A percentile compares a stretch with the other conserved stretches of the same genome.
Evolutionary conservation across 1,284 basidiomycete genomes (phyloP).

Genomic region (Austropuccinia psidii): DNA sequence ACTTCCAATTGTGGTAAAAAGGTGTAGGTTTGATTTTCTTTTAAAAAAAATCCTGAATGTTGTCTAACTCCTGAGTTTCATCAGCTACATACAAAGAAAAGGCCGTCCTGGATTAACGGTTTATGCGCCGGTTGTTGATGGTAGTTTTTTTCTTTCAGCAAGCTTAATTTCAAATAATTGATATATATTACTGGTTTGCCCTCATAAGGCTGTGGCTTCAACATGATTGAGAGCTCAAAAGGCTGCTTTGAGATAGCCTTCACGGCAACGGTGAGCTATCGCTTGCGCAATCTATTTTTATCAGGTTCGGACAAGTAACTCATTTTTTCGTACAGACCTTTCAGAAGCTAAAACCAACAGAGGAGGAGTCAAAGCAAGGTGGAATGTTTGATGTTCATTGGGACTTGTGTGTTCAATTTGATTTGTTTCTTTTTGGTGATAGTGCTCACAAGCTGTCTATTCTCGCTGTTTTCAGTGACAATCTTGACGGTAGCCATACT

Average conservation of each 20-base stretch:
- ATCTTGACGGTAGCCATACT: not conserved
- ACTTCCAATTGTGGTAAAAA: slow-evolving; percentile 20
- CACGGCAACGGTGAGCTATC: not conserved
- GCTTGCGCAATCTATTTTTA: not conserved
- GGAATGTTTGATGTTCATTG: not conserved
- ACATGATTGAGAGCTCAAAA: not conserved
- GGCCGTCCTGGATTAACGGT: not conserved
- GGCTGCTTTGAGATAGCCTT: not conserved
- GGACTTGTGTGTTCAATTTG: not conserved
- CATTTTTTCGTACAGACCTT: not conserved
- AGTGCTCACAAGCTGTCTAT: too few species aligned
- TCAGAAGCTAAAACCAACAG: not conserved
- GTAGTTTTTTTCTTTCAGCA: not conserved
- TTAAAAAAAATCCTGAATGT: not conserved
- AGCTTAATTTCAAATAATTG: not conserved
- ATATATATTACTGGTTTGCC: not conserved
- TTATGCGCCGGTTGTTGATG: not conserved
- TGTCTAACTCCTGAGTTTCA: not conserved
- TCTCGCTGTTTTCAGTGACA: not conserved
- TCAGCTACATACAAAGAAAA: not conserved
- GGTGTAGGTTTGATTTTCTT: not conserved
- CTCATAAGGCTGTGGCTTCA: not conserved
- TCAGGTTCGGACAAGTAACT: not conserved
- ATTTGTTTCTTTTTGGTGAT: not conserved
- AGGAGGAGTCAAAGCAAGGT: not conserved